Evolutionary conservation across 371 early-diverging fungal species (phyloP).

Genomic region (Mortierella sp.): DNA sequence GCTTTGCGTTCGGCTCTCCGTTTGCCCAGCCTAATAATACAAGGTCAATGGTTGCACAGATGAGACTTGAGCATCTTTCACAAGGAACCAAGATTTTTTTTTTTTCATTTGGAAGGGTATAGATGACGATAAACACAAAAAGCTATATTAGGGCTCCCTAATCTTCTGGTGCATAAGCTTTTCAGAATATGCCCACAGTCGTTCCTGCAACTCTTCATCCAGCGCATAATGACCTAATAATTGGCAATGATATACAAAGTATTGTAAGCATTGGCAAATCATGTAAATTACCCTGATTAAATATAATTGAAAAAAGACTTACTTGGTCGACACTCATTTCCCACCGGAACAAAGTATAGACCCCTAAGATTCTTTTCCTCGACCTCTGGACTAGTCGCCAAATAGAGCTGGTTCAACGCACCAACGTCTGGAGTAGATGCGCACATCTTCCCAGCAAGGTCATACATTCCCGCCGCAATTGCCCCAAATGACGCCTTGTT

Average conservation of each 20-base stretch:
- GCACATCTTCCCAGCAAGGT: slow-evolving; percentile 34
- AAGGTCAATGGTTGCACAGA: no score
- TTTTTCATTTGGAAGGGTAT: neutral
- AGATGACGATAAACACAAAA: neutral
- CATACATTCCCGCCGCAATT: slow-evolving; percentile 15
- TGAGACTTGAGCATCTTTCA: no score
- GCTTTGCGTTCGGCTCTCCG: no score
- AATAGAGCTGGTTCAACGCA: slow-evolving; percentile 69
- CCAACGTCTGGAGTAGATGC: slow-evolving; percentile 57
- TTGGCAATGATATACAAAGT: neutral
- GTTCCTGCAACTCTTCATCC: slow-evolving; percentile 44
- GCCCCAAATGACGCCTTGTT: slow-evolving; percentile 34
- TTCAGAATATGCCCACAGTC: slow-evolving; percentile 44
- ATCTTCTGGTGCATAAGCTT: slow-evolving; percentile 29
- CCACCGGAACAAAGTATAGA: slow-evolving; percentile 44
- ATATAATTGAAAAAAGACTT: neutral
- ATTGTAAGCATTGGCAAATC: neutral
- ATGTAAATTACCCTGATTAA: neutral
- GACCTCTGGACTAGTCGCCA: slow-evolving; percentile 70
- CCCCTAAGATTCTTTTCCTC: slow-evolving; percentile 41
- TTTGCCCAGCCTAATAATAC: no score
- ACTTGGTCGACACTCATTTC: slow-evolving; percentile 46
- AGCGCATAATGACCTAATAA: slow-evolving; percentile 20
- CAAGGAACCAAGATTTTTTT: neutral
- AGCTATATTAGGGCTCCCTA: slow-evolving; percentile 11